Evolutionary conservation across 2,329 filamentous ascomycete species (phyloP).

Genomic region (Neofusicoccum sp.): DNA sequence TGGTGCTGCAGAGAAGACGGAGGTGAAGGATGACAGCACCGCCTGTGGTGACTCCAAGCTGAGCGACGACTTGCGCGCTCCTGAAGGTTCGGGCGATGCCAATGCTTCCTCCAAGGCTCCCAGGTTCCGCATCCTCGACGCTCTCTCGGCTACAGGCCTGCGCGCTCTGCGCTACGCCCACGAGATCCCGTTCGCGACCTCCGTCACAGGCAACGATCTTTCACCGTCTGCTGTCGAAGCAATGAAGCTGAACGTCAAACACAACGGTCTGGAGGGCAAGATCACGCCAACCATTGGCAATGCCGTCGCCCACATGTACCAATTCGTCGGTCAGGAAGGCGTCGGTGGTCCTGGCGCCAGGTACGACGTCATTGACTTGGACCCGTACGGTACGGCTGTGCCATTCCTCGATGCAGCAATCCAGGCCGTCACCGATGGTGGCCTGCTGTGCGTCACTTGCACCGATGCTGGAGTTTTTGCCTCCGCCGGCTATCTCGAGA

Average conservation of each 20-base stretch:
- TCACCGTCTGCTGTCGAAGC: conserved; percentile 74
- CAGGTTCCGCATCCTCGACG: conserved; percentile 84
- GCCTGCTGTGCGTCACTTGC: conserved; percentile 91
- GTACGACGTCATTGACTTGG: conserved; percentile 95
- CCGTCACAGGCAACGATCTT: conserved; percentile 87
- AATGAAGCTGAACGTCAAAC: conserved; percentile 80
- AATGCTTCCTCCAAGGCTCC: conserved; percentile 28
- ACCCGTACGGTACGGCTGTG: conserved; percentile 92
- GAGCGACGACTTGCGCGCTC: conserved; percentile 7
- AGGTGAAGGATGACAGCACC: conserved; percentile 27
- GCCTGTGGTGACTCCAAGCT: conserved; percentile 13
- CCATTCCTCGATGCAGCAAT: conserved; percentile 91
- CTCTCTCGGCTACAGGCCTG: conserved; percentile 89
- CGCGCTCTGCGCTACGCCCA: conserved; percentile 88
- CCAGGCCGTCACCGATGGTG: conserved; percentile 84
- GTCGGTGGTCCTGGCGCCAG: conserved; percentile 47
- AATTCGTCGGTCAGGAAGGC: conserved; percentile 57
- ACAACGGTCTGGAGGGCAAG: conserved; percentile 74
- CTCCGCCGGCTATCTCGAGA: conserved; percentile 91
- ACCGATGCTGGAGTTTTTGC: conserved; percentile 96
- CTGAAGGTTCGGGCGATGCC: conserved; percentile 16
- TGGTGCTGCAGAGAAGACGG: background rate
- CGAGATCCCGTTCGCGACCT: conserved; percentile 83
- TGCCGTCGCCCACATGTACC: conserved; percentile 91
- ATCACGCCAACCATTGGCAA: conserved; percentile 78